Base-by-base conservation (phyloP, 164 flowering plant genomes). In the Platanus orientalis region DNA sequence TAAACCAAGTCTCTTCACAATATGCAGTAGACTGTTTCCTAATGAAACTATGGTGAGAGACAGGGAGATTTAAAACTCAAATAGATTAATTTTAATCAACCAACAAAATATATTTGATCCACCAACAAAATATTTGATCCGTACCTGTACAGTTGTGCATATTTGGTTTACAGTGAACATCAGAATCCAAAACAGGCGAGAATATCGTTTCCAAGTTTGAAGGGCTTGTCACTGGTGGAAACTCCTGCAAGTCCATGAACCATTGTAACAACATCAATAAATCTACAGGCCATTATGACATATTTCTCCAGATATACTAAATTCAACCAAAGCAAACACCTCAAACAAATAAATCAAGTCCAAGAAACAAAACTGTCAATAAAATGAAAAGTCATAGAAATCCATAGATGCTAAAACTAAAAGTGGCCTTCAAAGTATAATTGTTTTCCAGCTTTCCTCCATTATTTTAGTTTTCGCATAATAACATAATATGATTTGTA, bases 161-260 rank as follows among this genome's bases (percentile, higher is more conserved):
- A 27, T 65, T 50, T 16, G 65, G 34, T 45, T 66, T 71, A 61
- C 44, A 57, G 12, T 64, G 71, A 60, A 53, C 68, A 49, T 80
- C 83, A 57, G 71, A 60, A 68, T 79, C 78, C 28, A 76, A 47
- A 26, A 56, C 56, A 40, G 84, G 84, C 34, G 89, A 86, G 69
- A 86, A 86, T 57, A 86, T 78, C n/a, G 89, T 76, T 62, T 77
- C 82, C n/a, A 76, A 54, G 63, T 75, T 75, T 59, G 83, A 70
- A 21, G 76, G 50, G 69, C 70, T 72, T 23, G 74, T 61, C 40
- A 75, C 69, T 67, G 76, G 59, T 39, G 65, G 27, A 39, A 61
- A 61, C 23, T 66, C 92, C 89, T 84, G 76, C 64, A 71, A 44
- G 26, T 23, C 59, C 61, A 60, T 42, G 45, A 60, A 19, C 23